Evolutionary conservation across 345 rosid genomes (phyloP), one percentile per base, ranked within the genome.

Genomic region (Gossypium stocksii): DNA sequence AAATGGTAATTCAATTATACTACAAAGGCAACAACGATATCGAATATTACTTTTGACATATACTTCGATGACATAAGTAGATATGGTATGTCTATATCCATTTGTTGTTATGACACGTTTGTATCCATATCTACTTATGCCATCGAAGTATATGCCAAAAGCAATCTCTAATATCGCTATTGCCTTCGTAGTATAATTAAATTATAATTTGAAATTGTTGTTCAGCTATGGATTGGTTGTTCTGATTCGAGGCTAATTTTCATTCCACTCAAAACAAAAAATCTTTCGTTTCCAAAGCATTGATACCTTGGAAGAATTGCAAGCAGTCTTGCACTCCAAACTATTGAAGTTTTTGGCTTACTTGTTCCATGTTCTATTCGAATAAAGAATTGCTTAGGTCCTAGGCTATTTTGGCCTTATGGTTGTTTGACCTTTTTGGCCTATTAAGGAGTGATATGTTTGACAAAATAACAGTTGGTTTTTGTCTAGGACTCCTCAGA

Each of bases 21-120:
- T 79, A 77, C 85, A 72, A 74, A 78, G 87, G 72, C 75, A 70
- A 71, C 84, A 85, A 58, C 77, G 79, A 69, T 94, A 78, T 78
- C 88, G 85, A 48, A 85, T 83, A 70, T 77, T 80, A 83, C 77
- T 87, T 45, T 82, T 10, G 69, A 80, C 20, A 71, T 78, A 64
- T 82, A 19, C 59, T 27, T 70, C 14, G 29, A 23, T 73, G 56
- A 9, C 54, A 43, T 73, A 43, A 73, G 56, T 59, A 57, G 15
- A 70, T 41, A 71, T 20, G 52, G 65, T 71, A 56, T 4, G 66
- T 44, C 29, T 23, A 20, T 46, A 46, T 48, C 57, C 71, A 14
- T 66, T 44, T 20, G 29, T 34, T 7, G 0, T 34, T 34, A 34
- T 34, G 41, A 0, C 5, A 1, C 0, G 1, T 5, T 0, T 34